Conservation (phyloP, 345 rosid genomes). For the Carallia brachiata region DNA sequence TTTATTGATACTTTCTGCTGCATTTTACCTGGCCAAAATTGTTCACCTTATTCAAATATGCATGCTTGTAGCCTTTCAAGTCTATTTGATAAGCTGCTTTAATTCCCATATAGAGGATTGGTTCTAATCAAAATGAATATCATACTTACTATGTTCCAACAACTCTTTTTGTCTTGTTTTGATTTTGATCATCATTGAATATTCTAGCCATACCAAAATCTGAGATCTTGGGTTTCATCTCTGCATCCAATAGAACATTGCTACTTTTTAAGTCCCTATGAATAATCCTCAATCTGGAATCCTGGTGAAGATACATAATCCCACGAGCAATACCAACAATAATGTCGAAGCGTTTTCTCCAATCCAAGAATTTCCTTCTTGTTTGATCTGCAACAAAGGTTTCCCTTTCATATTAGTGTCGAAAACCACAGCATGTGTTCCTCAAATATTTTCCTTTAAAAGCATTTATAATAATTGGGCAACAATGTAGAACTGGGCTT, state of each 20-base stretch:
- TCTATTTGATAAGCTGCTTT: too few relatives aligned
- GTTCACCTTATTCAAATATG: too few relatives aligned
- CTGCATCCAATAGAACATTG: conserved; percentile 50
- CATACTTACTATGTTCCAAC: conserved; percentile 69
- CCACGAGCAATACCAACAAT: conserved; percentile 65
- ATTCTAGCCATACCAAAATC: conserved; percentile 75
- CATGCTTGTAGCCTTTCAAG: too few relatives aligned
- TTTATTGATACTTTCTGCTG: too few relatives aligned
- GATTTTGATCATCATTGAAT: conserved; percentile 46
- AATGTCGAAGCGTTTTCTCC: conserved; percentile 56
- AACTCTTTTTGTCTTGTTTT: conserved; percentile 50
- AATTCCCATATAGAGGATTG: too few relatives aligned
- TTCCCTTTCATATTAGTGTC: not conserved
- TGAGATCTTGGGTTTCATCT: conserved; percentile 57
- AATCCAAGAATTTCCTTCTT: conserved; percentile 38
- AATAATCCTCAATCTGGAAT: conserved; percentile 68
- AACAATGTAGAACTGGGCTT: not conserved
- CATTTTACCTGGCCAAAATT: too few relatives aligned
- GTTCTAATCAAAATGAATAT: too few relatives aligned
- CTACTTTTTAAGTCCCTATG: conserved; percentile 73
- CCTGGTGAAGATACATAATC: conserved; percentile 66
- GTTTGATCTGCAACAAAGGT: conserved; percentile 33
- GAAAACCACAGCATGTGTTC: not conserved
- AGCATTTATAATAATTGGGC: not conserved
- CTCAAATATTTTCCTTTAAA: not conserved